Base-by-base conservation (phyloP, 805 yeast genomes). In the Isabelozyma pseudorhagii region DNA sequence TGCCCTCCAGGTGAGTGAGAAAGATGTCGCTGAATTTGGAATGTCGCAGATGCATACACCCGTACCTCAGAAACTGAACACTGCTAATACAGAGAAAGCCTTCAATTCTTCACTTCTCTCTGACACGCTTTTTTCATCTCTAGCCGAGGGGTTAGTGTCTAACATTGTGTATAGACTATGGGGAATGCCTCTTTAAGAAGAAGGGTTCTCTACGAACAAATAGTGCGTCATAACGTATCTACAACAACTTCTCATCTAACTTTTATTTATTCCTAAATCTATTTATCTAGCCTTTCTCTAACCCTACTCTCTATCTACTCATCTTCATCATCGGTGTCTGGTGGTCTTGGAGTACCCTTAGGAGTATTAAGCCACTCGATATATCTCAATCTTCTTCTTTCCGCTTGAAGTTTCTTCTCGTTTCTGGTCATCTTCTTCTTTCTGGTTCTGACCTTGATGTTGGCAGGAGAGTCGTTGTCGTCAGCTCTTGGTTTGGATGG, bases 341-440 rank as follows among this genome's bases (percentile, higher is more conserved):
- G 83, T 5, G 97, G 96, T 67, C 87, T 88, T 59, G 98, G 98
- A 17, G 99, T 94, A 31, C 99, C 99, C 83, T 94, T 94, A 57
- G 99, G 97, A 60, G 96, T 83, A 59, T 85, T 85, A 66, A 93
- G 80, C 99, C 99, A 93, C 61, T 89, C 97, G 48, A 93, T 78
- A 69, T 93, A 88, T 72, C 98, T 85, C 69, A 90, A 74, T 72
- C 99, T 85, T 76, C 98, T 87, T 77, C 98, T 85, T 69, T 88
- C 96, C 38, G 86, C 96, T 72, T 92, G 91, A 43, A 78, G 74
- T 75, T 93, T 93, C 85, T 89, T 84, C 63, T 93, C 97, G 66
- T 93, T 93, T 82, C 99, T 85, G 28, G 98, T 94, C 83, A 94
- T 75, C 83, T 91, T 92, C 93, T 89, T 94, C 89, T 91, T 92